A percentile compares a stretch with the other conserved stretches of the same genome.
phyloP scores from a whole-genome alignment of 2,329 filamentous ascomycete species.

The Scedosporium minutisporum region DNA sequence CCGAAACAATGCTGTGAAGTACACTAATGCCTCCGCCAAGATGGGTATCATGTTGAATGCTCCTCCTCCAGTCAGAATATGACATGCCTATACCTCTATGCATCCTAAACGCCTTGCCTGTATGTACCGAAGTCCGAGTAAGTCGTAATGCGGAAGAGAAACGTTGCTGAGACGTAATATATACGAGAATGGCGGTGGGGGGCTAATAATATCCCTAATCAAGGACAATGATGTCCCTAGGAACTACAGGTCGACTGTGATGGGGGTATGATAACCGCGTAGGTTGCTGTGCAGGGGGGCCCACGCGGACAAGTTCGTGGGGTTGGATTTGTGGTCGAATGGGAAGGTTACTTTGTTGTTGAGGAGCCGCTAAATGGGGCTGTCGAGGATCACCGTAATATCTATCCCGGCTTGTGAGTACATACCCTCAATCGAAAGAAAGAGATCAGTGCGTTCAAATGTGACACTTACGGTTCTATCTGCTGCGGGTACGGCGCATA shows the following conservation, averaged over 20 bases:
- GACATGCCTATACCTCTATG: neutral
- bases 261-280: neutral
- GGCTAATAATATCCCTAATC: neutral
- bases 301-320: neutral
- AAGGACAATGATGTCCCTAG: slow-evolving; percentile 2
- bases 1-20: neutral
- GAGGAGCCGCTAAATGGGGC: neutral
- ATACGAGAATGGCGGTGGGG: neutral
- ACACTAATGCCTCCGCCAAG: neutral
- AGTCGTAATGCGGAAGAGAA: neutral
- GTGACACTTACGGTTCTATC: neutral
- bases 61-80: neutral
- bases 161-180: neutral
- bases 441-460: neutral
- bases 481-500: neutral
- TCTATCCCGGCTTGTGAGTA: neutral
- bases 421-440: no score
- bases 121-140: neutral
- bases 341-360: neutral
- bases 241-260: neutral
- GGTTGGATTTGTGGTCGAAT: neutral
- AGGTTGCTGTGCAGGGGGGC: neutral
- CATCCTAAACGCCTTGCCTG: neutral
- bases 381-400: neutral
- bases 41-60: neutral